A percentile compares a stretch with the other conserved stretches of the same genome.
Evolutionary conservation across 306 rosid genomes (phyloP).

Genomic region (Ammopiptanthus mongolicus): DNA sequence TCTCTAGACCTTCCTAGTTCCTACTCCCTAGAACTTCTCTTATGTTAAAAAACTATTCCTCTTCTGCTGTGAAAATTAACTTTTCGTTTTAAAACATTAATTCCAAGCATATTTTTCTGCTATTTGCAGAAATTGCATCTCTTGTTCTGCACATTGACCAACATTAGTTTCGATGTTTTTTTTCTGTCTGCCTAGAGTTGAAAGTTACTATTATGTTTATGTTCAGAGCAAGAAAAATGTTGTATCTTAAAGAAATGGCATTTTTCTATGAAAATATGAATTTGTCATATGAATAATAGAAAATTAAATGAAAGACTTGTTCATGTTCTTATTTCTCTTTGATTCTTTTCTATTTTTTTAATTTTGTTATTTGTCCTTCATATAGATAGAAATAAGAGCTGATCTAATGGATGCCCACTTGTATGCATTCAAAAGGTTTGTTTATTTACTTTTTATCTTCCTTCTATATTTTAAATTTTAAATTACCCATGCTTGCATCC

Average conservation of each 20-base stretch:
- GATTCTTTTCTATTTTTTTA: background rate
- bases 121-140: background rate
- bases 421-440: conserved; percentile 89
- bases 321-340: background rate
- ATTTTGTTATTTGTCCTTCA: conserved; percentile 14
- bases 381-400: conserved; percentile 86
- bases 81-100: conserved; percentile 1
- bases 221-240: background rate
- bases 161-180: conserved; percentile 1
- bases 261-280: conserved; percentile 11
- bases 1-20: background rate
- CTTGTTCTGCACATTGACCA: background rate
- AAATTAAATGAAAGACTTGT: conserved; percentile 2
- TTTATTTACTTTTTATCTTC: conserved; percentile 11
- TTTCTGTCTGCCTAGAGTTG: conserved; percentile 16
- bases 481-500: conserved; percentile 10
- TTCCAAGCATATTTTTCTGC: conserved; percentile 1
- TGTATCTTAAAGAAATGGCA: background rate
- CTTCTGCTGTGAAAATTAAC: conserved; percentile 10
- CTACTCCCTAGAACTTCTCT: background rate
- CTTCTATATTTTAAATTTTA: background rate
- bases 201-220: background rate
- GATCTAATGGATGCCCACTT: conserved; percentile 99
- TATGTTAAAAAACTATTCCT: background rate
- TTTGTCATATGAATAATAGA: background rate